A percentile compares a stretch with the other conserved stretches of the same genome.
These are phyloP conservation scores for Otatea glauca DNA, from an alignment of 176 grass and related monocot genomes.

Conservation along the genomic window DNA sequence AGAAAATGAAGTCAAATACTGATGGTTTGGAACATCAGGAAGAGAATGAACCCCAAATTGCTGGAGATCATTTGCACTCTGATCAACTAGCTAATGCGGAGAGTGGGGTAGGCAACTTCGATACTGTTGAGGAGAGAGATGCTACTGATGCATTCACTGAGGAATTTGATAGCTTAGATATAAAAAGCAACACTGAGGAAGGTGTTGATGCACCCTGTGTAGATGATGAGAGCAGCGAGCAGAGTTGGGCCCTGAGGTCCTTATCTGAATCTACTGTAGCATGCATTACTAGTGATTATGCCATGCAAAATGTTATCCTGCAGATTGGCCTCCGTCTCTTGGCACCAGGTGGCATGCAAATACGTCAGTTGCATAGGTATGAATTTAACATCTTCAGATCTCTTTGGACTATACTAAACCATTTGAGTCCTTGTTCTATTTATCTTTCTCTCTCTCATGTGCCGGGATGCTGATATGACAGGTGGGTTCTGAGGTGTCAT, in stretches of 20 bases:
- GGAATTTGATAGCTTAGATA: slow-evolving; percentile 59
- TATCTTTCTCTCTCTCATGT: neutral
- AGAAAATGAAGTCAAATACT: slow-evolving; percentile 9
- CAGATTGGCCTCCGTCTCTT: slow-evolving; percentile 92
- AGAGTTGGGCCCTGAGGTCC: slow-evolving; percentile 83
- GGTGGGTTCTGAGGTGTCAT: slow-evolving; percentile 99
- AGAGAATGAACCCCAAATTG: slow-evolving; percentile 44
- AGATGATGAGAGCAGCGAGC: slow-evolving; percentile 74
- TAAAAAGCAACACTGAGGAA: slow-evolving; percentile 55
- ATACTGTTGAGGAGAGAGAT: slow-evolving; percentile 28
- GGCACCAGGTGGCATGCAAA: slow-evolving; percentile 96
- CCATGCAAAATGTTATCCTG: slow-evolving; percentile 98
- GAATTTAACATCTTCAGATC: neutral
- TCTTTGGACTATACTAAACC: neutral
- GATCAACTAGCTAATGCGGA: slow-evolving; percentile 6
- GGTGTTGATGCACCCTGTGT: slow-evolving; percentile 44
- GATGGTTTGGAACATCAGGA: slow-evolving; percentile 28
- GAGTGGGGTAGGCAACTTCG: neutral
- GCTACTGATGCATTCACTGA: slow-evolving; percentile 50
- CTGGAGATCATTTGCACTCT: slow-evolving; percentile 37
- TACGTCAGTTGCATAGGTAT: slow-evolving; percentile 86
- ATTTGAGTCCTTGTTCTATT: neutral
- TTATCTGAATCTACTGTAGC: slow-evolving; percentile 95
- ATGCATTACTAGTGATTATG: slow-evolving; percentile 88
- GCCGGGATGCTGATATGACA: slow-evolving; percentile 42